Base-by-base conservation (phyloP, 306 rosid species). In the Boehmeria nivea region DNA sequence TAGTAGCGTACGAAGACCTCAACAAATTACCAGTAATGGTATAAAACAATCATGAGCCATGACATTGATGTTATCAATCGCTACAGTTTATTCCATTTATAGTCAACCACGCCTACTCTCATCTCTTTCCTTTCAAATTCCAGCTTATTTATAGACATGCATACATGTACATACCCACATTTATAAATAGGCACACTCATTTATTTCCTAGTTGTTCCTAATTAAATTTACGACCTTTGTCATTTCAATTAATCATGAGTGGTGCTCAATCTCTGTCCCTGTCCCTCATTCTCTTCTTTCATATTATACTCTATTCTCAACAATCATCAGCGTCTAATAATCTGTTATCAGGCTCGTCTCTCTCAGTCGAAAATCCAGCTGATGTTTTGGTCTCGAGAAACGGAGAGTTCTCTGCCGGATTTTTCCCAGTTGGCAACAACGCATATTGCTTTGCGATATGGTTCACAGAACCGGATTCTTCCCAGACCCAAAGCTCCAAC, bases 401-500 rank as follows among this genome's bases (percentile, higher is more conserved):
- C 28, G 70, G 74, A 6, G 33, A 60, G 0, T 83, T 77, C 43
- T 51, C 82, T 7, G 80, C 84, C 0, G 87, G 91, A 3, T 83
- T 80, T 64, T 64, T 66, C 5, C 37, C 72, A 3, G 70, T 77
- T 0, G 90, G 86, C 0, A 37, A 46, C 33, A 83, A 83, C 28
- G 90, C 84, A 0, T 80, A 63, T 16, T 71, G 72, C 74, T 83
- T 80, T 7, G 86, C 80, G 21, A 43, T 83, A 45, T 74, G 86
- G 80, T 80, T 63, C 53, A 49, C 62, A 0, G 65, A 52, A n/a
- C 43, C 45, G 9, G 8, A 6, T 10, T 31, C 36, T 31, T 31
- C 36, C 36, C 1, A 9, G 15, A 26, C 43, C 12, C 22, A 1
- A 21, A 28, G n/a, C 15, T 12, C n/a, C 14, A 31, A n/a, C 76